Percentiles rank a stretch among this genome's conserved stretches.
phyloP scores from a whole-genome alignment of 345 rosid species.

The Zanthoxylum bungeanum region DNA sequence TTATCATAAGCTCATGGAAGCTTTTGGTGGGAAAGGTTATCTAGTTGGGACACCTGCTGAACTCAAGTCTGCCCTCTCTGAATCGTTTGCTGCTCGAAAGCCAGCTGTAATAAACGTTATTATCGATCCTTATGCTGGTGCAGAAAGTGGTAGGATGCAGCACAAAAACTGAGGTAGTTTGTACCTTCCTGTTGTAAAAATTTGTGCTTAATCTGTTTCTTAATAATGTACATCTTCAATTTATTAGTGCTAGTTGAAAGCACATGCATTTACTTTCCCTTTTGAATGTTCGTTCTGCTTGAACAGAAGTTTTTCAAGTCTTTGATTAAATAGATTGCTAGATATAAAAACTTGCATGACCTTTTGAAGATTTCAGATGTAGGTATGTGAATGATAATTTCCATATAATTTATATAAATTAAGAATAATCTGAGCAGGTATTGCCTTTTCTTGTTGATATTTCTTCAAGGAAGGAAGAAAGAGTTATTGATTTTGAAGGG shows the following conservation, averaged over 20 bases:
- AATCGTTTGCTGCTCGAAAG: conserved; percentile 69
- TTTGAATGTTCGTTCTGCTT: not conserved
- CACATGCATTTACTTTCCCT: not conserved
- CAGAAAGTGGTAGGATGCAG: conserved; percentile 94
- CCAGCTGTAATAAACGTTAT: conserved; percentile 83
- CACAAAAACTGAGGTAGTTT: conserved; percentile 73
- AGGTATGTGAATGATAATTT: not conserved
- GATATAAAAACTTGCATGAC: not conserved
- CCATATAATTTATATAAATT: not conserved
- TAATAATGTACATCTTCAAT: conserved; percentile 11
- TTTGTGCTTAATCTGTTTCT: not conserved
- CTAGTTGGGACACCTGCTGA: conserved; percentile 82
- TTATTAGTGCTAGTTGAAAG: not conserved
- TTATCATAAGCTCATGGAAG: conserved; percentile 76
- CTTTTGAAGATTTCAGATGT: not conserved
- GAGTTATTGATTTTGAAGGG: no score
- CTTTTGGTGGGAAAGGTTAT: conserved; percentile 92
- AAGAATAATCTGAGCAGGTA: not conserved
- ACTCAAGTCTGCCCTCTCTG: conserved; percentile 68
- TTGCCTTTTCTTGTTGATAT: not conserved
- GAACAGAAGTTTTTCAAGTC: not conserved
- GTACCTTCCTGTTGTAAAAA: not conserved
- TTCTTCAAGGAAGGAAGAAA: not conserved
- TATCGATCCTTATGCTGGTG: conserved; percentile 88
- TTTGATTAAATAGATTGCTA: not conserved